phyloP scores from a whole-genome alignment of 2,329 filamentous ascomycete species.

The Talaromyces funiculosus region DNA sequence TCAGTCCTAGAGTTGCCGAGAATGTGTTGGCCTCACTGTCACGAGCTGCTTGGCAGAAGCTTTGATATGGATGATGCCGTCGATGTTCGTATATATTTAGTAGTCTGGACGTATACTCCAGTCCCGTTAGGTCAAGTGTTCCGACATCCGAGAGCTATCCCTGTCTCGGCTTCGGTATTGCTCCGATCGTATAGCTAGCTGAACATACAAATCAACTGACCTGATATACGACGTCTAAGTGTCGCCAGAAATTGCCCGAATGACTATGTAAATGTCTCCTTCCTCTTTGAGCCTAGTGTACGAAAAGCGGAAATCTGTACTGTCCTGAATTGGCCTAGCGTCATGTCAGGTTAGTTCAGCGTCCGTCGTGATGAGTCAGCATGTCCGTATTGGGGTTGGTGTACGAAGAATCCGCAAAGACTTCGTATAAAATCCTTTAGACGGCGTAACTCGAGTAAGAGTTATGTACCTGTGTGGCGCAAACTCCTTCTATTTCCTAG shows the following conservation, averaged over 20 bases:
- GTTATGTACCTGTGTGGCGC: neutral
- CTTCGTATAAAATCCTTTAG: neutral
- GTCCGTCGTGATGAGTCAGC: neutral
- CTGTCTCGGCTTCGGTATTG: neutral
- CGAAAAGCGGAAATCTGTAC: neutral
- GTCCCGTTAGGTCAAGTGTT: neutral
- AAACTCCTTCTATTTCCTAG: neutral
- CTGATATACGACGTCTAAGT: neutral
- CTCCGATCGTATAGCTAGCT: neutral
- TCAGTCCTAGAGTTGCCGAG: neutral
- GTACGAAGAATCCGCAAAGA: neutral
- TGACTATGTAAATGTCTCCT: neutral
- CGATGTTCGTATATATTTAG: neutral
- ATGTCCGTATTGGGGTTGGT: neutral
- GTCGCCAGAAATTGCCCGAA: neutral
- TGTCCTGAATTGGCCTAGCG: neutral
- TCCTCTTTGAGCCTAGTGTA: neutral
- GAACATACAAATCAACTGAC: neutral
- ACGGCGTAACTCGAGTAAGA: neutral
- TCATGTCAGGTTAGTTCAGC: neutral
- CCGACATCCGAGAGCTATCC: neutral
- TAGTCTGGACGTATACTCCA: neutral
- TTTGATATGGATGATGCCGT: neutral
- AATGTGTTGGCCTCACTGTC: neutral
- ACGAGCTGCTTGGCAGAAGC: neutral